Evolutionary conservation across 2,329 filamentous ascomycete genomes (phyloP).

Genomic region (Fusarium sp.): DNA sequence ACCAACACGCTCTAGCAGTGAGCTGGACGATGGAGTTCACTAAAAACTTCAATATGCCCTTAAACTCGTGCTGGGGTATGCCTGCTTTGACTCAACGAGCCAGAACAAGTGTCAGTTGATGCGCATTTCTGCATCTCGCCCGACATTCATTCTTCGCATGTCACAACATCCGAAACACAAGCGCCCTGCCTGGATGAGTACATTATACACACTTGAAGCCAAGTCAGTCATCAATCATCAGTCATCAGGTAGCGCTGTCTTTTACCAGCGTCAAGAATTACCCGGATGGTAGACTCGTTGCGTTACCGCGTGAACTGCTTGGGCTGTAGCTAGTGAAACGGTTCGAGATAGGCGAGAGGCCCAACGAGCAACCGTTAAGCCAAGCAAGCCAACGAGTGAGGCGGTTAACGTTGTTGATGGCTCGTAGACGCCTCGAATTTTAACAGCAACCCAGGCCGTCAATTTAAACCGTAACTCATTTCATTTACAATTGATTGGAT

Average conservation of each 20-base stretch:
- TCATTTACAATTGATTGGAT: neutral
- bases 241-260: too few species aligned
- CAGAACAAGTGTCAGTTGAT: conserved; percentile 23
- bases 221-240: neutral
- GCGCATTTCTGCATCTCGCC: conserved; percentile 14
- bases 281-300: neutral
- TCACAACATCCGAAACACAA: conserved; percentile 10
- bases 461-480: neutral
- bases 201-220: neutral
- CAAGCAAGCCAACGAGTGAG: conserved; percentile 32
- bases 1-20: conserved; percentile 23
- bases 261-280: neutral
- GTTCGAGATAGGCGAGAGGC: conserved; percentile 13
- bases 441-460: conserved; percentile 33
- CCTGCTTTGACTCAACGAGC: conserved; percentile 26
- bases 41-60: conserved; percentile 16
- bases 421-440: conserved; percentile 31
- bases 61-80: conserved; percentile 30
- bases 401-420: conserved; percentile 34
- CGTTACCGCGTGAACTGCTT: conserved; percentile 21
- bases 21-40: conserved; percentile 33
- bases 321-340: conserved; percentile 21
- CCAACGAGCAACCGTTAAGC: conserved; percentile 15
- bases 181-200: neutral
- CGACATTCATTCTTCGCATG: neutral